Evolutionary conservation across 805 yeast genomes (phyloP), one percentile per base, ranked within the genome.

Genomic region (Zygotorulaspora danielsina): DNA sequence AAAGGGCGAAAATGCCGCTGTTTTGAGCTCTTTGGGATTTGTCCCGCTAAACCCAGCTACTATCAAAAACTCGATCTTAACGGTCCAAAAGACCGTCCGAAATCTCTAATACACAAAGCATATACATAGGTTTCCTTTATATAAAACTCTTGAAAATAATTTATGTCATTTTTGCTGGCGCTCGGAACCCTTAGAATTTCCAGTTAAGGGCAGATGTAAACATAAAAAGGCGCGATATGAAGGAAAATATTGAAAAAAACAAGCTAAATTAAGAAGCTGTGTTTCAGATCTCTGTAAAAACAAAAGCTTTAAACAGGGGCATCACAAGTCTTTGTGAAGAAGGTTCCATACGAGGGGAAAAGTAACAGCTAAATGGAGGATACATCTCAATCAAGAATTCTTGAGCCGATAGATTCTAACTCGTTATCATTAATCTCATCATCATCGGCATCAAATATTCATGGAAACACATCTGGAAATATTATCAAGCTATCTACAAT

Each of bases 331-430:
- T n/a, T n/a, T n/a, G n/a, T n/a, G n/a, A n/a, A n/a, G n/a, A 24
- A 13, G 12, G 27, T 24, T 24, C 4, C 12, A n/a, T 13, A 17
- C 19, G 7, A n/a, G 31, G 13, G 28, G 31, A 24, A 34, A 13
- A 34, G 19, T 12, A 30, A 4, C 11, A 10, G 4, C 21, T 15
- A 19, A 16, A 44, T 44, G 48, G 48, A 44, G 19, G 43, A 38
- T 25, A 13, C 24, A 15, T 37, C 48, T 12, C 49, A 38, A 3
- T 40, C 44, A 3, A 44, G 54, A 37, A 51, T 53, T 10, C 49
- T 56, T 16, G 59, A 54, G 26, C 53, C 54, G 6, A 32, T 56
- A 26, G 61, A 56, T 41, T 45, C 58, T 4, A 56, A 56, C 28
- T 53, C 61, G 3, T 26, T 54, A 10, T 56, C 58, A 3, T 25